Conservation (phyloP, 139 green algal genomes). For the Chlorella sp. region DNA sequence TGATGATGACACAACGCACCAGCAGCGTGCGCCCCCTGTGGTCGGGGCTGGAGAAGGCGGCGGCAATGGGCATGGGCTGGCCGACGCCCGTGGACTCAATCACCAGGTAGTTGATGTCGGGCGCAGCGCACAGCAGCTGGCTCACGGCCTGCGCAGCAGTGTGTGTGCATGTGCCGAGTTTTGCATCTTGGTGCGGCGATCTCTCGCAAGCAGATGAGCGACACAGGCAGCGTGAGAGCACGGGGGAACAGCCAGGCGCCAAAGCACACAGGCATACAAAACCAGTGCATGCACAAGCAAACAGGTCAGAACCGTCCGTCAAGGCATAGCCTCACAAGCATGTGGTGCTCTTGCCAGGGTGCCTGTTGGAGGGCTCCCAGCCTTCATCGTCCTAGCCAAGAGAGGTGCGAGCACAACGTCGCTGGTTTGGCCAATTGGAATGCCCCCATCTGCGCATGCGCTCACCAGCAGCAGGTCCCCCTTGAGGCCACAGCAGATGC, state of each 20-base stretch:
- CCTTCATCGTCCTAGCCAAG: too few species aligned
- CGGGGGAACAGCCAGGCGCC: too few species aligned
- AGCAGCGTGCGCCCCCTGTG: not conserved
- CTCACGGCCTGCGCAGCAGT: slow-evolving; percentile 29
- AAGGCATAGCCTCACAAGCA: too few species aligned
- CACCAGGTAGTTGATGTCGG: slow-evolving; percentile 52
- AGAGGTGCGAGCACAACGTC: too few species aligned
- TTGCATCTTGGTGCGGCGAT: not conserved
- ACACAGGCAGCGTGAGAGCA: too few species aligned
- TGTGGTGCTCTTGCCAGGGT: too few species aligned
- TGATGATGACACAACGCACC: not conserved
- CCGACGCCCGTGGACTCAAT: slow-evolving; percentile 73
- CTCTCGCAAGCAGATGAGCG: too few species aligned
- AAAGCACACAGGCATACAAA: not conserved
- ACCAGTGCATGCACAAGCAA: not conserved
- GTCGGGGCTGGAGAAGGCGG: slow-evolving; percentile 17
- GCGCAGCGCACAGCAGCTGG: slow-evolving; percentile 22
- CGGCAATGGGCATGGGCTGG: slow-evolving; percentile 54
- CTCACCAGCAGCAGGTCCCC: slow-evolving; percentile 58
- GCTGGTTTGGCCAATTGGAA: too few species aligned
- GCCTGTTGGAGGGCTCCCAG: too few species aligned
- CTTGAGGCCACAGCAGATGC: slow-evolving; percentile 80
- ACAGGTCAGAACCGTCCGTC: not conserved
- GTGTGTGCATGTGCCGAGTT: not conserved
- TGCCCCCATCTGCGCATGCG: too few species aligned